Evolutionary conservation across 2,329 filamentous ascomycete genomes (phyloP), one percentile per base, ranked within the genome.

Genomic region (Aspergillus sp.): DNA sequence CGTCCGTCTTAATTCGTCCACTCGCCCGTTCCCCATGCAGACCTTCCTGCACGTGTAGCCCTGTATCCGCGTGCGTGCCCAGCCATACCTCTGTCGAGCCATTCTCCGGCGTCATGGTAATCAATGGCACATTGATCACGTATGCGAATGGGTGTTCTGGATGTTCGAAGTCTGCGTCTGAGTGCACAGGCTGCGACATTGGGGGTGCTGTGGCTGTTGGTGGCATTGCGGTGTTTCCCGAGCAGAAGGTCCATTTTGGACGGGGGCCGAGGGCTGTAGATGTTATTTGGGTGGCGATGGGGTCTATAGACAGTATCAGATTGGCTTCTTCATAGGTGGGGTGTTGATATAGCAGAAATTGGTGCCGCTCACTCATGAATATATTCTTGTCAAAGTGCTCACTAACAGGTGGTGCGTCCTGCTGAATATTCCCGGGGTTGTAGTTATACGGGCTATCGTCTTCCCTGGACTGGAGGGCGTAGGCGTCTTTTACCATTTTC

Each of bases 41-140:
- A 11, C 11, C 6, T 5, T 52, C 49, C 1, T 43, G 23, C 23
- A 52, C 24, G 6, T 52, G 39, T 17, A 21, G 33, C 4, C 23
- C 43, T 15, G 73, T 75, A 19, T 75, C 74, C n/a, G 66, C 58
- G 61, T 83, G 81, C 0, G 75, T 79, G 1, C 80, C 80, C 0
- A 78, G 72, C 80, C 81, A 83, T 15, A 83, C 66, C 64, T 83
- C 80, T 0, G 80, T 84, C 1, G 75, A 73, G 15, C 80, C 81
- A 52, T 82, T 82, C 14, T 75, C 66, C 1, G 76, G 70, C 3
- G 72, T 71, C 44, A 77, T 77, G 27, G 78, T 75, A 7, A 81
- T 72, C 6, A 82, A 72, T 48, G 76, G 77, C 43, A 79, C 73
- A 61, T 83, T 82, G 47, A 81, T 66, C 17, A 78, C 79, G 33